Evolutionary conservation across 129 eudicot genomes (phyloP), one percentile per base, ranked within the genome.

Genomic region (Escallonia herrerae): DNA sequence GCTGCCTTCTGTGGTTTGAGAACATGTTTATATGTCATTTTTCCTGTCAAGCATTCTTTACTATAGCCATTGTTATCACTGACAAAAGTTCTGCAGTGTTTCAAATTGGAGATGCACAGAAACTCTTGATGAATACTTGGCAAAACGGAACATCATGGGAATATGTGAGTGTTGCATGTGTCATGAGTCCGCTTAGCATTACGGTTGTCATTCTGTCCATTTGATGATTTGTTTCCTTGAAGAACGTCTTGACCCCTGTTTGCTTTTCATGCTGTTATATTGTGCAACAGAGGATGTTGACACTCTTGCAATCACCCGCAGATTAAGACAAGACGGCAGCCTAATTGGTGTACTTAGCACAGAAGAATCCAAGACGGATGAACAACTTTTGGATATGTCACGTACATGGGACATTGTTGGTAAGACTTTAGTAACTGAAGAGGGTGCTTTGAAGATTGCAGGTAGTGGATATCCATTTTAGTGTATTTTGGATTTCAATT

Each of bases 331-430:
- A 79, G 99, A 89, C 62, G 97, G 99, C 59, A 94, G 97, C 69
- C 81, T 94, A 69, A 80, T 89, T 61, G 99, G 99, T 76, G 99
- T 94, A 10, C 79, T 94, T 77, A 86, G 97, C 80, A 89, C 99
- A 15, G 99, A 94, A 84, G 74, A 82, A 41, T 61, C 94, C 6
- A 94, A 86, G 80, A 80, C 95, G 3, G 95, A 94, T 43, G 84
- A 82, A 15, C 81, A 94, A 60, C 99, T 94, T 45, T 67, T 94
- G 74, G 80, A 89, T 57, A 86, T 89, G 90, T 90, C 99, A 22
- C 97, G 90, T 71, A 80, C 82, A 47, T 94, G 97, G 97, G 64
- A 86, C 70, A 93, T 93, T 40, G 96, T 93, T 66, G 98, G 98
- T 93, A 79, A 14, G 43, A 44, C 50, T 56, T 12, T 14, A 40